Evolutionary conservation across 129 eudicot genomes (phyloP).

Genomic region (Chrysanthemum lavandulifolium): DNA sequence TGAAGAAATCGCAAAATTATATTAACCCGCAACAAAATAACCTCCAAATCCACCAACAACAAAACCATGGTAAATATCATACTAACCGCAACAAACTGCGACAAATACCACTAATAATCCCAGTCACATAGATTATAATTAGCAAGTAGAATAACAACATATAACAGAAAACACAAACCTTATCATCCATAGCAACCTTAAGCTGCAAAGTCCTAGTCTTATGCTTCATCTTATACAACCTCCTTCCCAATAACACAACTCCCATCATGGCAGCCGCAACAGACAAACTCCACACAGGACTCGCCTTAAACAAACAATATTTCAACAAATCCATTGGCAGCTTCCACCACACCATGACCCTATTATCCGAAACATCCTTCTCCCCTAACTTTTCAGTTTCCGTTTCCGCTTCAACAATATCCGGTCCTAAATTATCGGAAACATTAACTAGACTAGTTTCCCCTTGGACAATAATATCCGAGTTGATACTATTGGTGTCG

Average conservation of each 20-base stretch:
- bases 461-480: constrained; percentile 12
- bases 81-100: no score
- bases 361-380: constrained; percentile 32
- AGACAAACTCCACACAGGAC: constrained; percentile 84
- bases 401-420: constrained; percentile 20
- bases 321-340: constrained; percentile 72
- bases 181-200: constrained; percentile 76
- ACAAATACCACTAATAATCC: no score
- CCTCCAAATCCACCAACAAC: no score
- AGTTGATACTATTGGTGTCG: constrained; percentile 22
- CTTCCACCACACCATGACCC: constrained; percentile 84
- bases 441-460: constrained; percentile 22
- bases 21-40: no score
- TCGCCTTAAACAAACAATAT: constrained; percentile 61
- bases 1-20: no score
- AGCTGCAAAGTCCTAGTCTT: constrained; percentile 60
- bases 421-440: constrained; percentile 14
- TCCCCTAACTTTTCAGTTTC: constrained; percentile 11
- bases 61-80: no score
- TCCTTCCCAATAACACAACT: constrained; percentile 64
- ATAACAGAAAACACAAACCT: constrained; percentile 47
- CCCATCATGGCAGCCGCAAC: constrained; percentile 91
- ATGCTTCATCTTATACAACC: constrained; percentile 70
- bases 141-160: not conserved
- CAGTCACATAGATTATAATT: no score